Evolutionary conservation across 768 basidiomycete genomes (phyloP), one percentile per base, ranked within the genome.

Genomic region (Steccherinum ochraceum): DNA sequence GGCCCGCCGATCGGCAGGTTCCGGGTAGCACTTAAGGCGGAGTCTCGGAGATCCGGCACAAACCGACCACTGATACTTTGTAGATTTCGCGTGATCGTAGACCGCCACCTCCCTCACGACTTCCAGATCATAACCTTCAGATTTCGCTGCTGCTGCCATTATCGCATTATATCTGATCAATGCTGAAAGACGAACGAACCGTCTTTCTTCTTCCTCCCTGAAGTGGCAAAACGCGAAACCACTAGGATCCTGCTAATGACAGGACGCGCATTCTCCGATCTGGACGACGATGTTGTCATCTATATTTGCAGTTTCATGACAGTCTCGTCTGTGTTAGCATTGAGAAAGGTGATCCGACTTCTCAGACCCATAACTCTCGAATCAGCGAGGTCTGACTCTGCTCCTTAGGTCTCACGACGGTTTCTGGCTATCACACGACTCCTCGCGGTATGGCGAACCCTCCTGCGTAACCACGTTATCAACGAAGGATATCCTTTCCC

Each of bases 401-500:
- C 39, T 35, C 84, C 81, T 75, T 74, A 48, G 54, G 30, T 41
- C 42, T 85, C 77, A 54, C 76, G 64, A 56, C 70, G 71, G n/a
- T 58, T 85, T 24, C 58, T 61, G 35, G 49, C 57, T 10, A 52
- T 82, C n/a, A 76, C 79, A 1, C 63, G 60, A 4, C 67, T 77
- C 21, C 77, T 74, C 43, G 71, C 76, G 50, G 73, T 85, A 12
- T 86, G 84, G 84, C 71, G 69, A 13, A 74, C 74, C 41, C 76
- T 74, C 16, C 78, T 74, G 57, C 58, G 55, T 16, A 62, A 51
- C 44, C 69, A 77, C 42, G 70, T 85, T 45, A 61, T 80, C 2
- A 50, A 57, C 5, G 63, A 62, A 20, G 74, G 75, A 0, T 76
- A 74, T 50, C 83, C 84, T 0, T 85, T 83, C 53, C 72, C 77